phyloP scores from a whole-genome alignment of 805 yeast species.

The Metschnikowia henanensis region DNA sequence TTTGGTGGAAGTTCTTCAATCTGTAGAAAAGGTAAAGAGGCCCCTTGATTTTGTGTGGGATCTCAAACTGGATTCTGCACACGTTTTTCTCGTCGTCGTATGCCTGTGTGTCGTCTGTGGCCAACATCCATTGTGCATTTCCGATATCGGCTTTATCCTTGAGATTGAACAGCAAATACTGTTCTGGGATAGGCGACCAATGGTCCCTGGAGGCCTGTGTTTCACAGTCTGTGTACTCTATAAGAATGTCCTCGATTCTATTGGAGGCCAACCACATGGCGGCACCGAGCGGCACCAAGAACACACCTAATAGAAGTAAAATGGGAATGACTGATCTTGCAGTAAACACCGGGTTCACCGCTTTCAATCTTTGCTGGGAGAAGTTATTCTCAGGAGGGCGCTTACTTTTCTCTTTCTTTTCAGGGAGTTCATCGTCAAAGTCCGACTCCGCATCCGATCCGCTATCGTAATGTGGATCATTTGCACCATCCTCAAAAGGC shows the following conservation, averaged over 20 bases:
- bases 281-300: slow-evolving; percentile 45
- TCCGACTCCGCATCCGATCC: slow-evolving; percentile 37
- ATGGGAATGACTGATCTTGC: slow-evolving; percentile 44
- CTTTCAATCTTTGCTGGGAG: slow-evolving; percentile 55
- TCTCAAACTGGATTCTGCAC: slow-evolving; percentile 40
- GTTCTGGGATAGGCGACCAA: slow-evolving; percentile 39
- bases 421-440: slow-evolving; percentile 32
- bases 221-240: slow-evolving; percentile 45
- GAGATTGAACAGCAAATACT: slow-evolving; percentile 41
- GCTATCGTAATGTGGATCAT: slow-evolving; percentile 6
- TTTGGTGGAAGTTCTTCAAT: slow-evolving; percentile 41
- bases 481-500: slow-evolving; percentile 16
- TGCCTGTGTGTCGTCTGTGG: slow-evolving; percentile 41
- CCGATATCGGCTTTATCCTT: slow-evolving; percentile 18
- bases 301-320: slow-evolving; percentile 36
- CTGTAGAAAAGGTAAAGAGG: slow-evolving; percentile 46
- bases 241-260: slow-evolving; percentile 37
- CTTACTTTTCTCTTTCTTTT: slow-evolving; percentile 48
- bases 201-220: slow-evolving; percentile 28
- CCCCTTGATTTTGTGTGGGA: slow-evolving; percentile 32
- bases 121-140: slow-evolving; percentile 38
- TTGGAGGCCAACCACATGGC: slow-evolving; percentile 49
- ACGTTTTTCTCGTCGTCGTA: slow-evolving; percentile 52
- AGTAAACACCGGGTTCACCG: slow-evolving; percentile 47
- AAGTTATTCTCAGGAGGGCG: slow-evolving; percentile 65